A percentile compares a stretch with the other conserved stretches of the same genome.
Conservation (phyloP, 441 rosid species). For the Flueggea neowawraea region DNA sequence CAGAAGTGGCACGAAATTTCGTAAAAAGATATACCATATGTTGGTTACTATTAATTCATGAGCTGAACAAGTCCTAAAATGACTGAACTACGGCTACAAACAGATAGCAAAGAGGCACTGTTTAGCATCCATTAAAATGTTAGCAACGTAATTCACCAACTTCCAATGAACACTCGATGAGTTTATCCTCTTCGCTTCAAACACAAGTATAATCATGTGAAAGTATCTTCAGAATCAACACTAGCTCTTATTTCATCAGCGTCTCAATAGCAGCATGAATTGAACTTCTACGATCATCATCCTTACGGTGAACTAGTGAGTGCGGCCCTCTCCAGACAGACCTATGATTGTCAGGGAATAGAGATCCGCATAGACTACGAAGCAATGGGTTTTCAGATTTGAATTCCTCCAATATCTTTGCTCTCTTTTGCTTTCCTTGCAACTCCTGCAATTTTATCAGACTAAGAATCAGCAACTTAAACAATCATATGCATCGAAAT, state of each 20-base stretch:
- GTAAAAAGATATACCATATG: too few relatives aligned
- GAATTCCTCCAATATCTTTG: conserved; percentile 48
- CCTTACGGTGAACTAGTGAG: conserved; percentile 44
- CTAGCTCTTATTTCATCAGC: conserved; percentile 46
- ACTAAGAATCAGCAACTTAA: conserved; percentile 7
- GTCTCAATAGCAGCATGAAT: conserved; percentile 54
- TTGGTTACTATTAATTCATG: too few relatives aligned
- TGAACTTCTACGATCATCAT: conserved; percentile 29
- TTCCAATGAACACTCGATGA: too few relatives aligned
- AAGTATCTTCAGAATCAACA: too few relatives aligned
- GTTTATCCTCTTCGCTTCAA: too few relatives aligned
- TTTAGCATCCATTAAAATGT: too few relatives aligned
- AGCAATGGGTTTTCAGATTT: conserved; percentile 52
- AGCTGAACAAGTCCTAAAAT: too few relatives aligned
- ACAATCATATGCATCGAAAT: not conserved
- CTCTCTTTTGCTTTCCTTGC: conserved; percentile 43
- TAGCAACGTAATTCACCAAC: too few relatives aligned
- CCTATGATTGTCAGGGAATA: conserved; percentile 53
- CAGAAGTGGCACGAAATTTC: too few relatives aligned
- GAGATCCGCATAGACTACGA: conserved; percentile 52
- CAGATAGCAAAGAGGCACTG: too few relatives aligned
- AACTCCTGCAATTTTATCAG: conserved; percentile 40
- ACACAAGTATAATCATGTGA: too few relatives aligned
- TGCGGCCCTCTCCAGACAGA: conserved; percentile 88
- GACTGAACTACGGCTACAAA: too few relatives aligned